phyloP scores from a whole-genome alignment of 2,329 filamentous ascomycete species.

The Thelonectria olida region DNA sequence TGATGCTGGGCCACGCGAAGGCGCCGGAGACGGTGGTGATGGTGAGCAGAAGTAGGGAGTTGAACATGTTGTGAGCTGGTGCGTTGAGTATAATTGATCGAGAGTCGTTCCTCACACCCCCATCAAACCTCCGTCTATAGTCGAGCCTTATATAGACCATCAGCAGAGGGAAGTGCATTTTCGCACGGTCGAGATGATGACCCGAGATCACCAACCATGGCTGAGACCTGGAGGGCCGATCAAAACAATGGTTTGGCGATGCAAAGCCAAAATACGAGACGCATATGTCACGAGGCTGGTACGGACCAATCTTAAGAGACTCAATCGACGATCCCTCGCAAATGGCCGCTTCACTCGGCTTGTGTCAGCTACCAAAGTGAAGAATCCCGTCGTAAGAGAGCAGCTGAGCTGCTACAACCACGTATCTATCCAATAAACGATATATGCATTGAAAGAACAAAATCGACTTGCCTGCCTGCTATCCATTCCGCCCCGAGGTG shows the following conservation, averaged over 20 bases:
- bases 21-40: constrained; percentile 17
- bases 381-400: no score
- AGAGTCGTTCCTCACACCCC: not conserved
- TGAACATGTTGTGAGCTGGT: constrained; percentile 33
- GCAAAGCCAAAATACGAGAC: not conserved
- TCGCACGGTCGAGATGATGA: constrained; percentile 20
- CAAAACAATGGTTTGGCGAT: not conserved
- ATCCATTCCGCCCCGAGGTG: no score
- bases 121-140: not conserved
- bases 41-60: constrained; percentile 13
- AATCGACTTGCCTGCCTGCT: no score
- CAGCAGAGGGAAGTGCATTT: not conserved
- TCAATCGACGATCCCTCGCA: not conserved
- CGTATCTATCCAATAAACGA: not conserved
- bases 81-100: not conserved
- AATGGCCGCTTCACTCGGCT: not conserved
- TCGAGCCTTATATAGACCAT: not conserved
- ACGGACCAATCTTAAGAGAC: not conserved
- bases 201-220: constrained; percentile 6
- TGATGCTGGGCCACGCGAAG: constrained; percentile 16
- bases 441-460: no score
- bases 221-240: not conserved
- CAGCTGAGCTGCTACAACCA: not conserved
- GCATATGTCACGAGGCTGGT: not conserved
- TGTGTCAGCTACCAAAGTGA: not conserved